Base-by-base conservation (phyloP, 306 rosid species). In the Prunus mira region DNA sequence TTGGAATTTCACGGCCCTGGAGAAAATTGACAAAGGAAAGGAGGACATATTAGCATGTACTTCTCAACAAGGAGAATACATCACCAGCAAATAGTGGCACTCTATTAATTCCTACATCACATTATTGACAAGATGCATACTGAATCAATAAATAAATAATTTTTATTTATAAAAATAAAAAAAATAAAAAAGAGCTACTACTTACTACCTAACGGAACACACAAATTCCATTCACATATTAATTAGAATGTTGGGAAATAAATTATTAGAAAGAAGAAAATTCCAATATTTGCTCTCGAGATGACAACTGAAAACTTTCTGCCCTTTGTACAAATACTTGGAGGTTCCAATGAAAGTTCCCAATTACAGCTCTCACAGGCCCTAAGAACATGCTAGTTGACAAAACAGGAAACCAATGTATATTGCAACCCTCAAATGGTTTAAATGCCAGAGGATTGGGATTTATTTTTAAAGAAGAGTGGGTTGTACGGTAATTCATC, bases 1-100 rank as follows among this genome's bases (percentile, higher is more conserved):
- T 93, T 38, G 98, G 98, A 86, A 93, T 93, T 84, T 93, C 98
- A 28, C 97, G 98, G 34, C 98, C 98, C 97, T 93, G 76, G 24
- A 79, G 47, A 74, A 76, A 55, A 49, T 22, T 67, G 3, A 61
- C 18, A 67, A 10, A 46, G 56, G 50, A 65, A 76, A 58, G 5
- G 65, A 79, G 17, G 34, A 9, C 2, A 46, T 6, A 65, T 65
- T 66, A 79, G 34, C 10, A 41, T 24, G 56, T 30, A 76, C 24
- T 17, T 65, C 49, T 81, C 60, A 71, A 63, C 25, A 69, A 28
- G 38, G 67, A 65, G 28, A 71, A 71, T 50, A 51, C 58, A 18
- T 14, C n/a, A 64, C 20, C 41, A 64, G 15, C 62, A 18, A 51
- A 75, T 32, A 69, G 65, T 68, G 69, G 45, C 19, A 57, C 22